Conservation (phyloP, 305 asterid genomes). For the Solanum chacoense region DNA sequence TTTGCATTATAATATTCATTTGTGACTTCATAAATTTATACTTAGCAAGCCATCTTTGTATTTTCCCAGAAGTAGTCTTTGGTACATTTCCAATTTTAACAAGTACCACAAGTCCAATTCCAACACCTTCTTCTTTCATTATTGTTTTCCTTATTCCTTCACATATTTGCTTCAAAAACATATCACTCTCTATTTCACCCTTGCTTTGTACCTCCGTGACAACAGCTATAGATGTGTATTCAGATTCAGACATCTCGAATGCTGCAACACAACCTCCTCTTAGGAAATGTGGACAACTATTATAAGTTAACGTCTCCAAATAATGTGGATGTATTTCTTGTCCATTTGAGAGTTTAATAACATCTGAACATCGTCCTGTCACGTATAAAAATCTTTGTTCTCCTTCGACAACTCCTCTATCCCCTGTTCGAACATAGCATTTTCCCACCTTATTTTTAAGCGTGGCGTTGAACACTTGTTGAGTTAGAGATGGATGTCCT, state of each 20-base stretch:
- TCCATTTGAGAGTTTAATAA: constrained; percentile 26
- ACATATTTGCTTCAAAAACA: constrained; percentile 20
- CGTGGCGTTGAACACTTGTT: constrained; percentile 35
- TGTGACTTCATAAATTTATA: constrained; percentile 21
- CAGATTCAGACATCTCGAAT: constrained; percentile 12
- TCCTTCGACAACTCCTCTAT: constrained; percentile 54
- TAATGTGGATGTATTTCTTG: constrained; percentile 51
- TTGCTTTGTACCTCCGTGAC: constrained; percentile 46
- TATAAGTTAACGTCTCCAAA: constrained; percentile 47
- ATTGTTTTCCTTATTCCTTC: constrained; percentile 30
- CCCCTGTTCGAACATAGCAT: constrained; percentile 51
- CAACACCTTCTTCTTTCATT: constrained; percentile 24
- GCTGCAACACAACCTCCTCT: constrained; percentile 61
- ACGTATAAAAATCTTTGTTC: constrained; percentile 44
- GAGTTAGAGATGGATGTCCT: constrained; percentile 50
- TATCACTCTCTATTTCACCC: constrained; percentile 6
- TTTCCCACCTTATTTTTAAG: constrained; percentile 11
- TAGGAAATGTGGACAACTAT: constrained; percentile 22
- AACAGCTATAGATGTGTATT: constrained; percentile 9
- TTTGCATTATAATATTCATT: constrained; percentile 31
- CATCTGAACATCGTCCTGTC: constrained; percentile 49
- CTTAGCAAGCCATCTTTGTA: constrained; percentile 61
- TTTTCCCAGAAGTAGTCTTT: constrained; percentile 76
- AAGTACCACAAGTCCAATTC: constrained; percentile 41
- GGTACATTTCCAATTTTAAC: constrained; percentile 50